Base-by-base conservation (phyloP, 768 basidiomycete genomes). In the Albatrellus ellisii region DNA sequence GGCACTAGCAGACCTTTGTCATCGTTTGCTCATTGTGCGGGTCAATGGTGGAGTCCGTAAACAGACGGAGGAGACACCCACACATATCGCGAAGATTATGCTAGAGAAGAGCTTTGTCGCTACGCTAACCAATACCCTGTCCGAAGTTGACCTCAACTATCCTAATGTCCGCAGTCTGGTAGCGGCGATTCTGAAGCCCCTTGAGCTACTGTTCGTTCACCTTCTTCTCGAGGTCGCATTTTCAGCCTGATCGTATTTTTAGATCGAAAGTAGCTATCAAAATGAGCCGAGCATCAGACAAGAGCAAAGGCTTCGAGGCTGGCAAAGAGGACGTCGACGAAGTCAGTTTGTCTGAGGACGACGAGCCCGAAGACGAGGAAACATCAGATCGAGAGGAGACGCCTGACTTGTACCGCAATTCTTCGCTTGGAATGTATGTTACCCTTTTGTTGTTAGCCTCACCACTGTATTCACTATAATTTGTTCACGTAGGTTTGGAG, bases 211-310 rank as follows among this genome's bases (percentile, higher is more conserved):
- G 91, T 91, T 59, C 61, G 86, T 61, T 26, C 20, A 14, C n/a
- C 26, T 38, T 31, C 41, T 24, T 24, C 11, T 29, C 7, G 26
- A 92, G 90, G 40, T 86, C 94, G 14, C 94, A 92, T 92, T 42
- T 90, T 92, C n/a, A 97, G n/a, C 6, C 9, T 29, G n/a, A 43
- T 41, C 46, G 36, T 35, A 47, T 46, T 43, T 42, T 15, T 47
- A 94, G 90, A 39, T 86, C 95, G 14, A 95, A 94, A 59, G 71
- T 92, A 41, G 92, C 94, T n/a, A 97, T 95, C 62, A 97, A 94
- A 62, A 92, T 98, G 87, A 94, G 89, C 37, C 76, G 81, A 31
- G 68, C 78, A 7, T 73, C 79, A 11, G 72, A 71, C 36, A 85
- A 78, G 59, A 61, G 52, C 32, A 84, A 83, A 54, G 79, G 57